Conservation (phyloP, 805 yeast species). For the Blastobotrys terrestris region DNA sequence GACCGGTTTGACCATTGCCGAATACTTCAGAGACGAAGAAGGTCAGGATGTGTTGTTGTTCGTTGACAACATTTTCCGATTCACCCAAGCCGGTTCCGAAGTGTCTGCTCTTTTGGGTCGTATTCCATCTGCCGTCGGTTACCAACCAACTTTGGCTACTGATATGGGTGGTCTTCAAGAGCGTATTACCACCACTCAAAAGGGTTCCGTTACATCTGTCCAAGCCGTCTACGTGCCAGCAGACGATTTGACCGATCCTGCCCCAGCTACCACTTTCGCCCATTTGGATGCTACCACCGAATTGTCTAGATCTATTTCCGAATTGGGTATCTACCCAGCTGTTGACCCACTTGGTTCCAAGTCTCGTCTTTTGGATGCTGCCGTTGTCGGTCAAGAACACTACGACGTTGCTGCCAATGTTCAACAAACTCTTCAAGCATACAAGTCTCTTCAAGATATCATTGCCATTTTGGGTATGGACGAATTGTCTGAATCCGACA, state of each 20-base stretch:
- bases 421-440: slow-evolving; percentile 98
- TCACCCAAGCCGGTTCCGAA: slow-evolving; percentile 99
- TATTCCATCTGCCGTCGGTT: slow-evolving; percentile 99
- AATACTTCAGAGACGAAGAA: slow-evolving; percentile 99
- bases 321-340: slow-evolving; percentile 99
- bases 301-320: slow-evolving; percentile 99
- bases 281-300: slow-evolving; percentile 99
- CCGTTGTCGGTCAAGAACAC: slow-evolving; percentile 99
- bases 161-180: slow-evolving; percentile 99
- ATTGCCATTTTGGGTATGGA: slow-evolving; percentile 99
- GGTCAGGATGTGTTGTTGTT: slow-evolving; percentile 99
- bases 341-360: slow-evolving; percentile 99
- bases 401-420: slow-evolving; percentile 91
- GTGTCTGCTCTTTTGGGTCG: slow-evolving; percentile 99
- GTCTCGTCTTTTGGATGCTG: slow-evolving; percentile 95
- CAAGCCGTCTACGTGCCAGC: slow-evolving; percentile 99
- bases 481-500: slow-evolving; percentile 97
- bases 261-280: slow-evolving; percentile 99
- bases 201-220: slow-evolving; percentile 99
- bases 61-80: slow-evolving; percentile 99
- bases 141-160: slow-evolving; percentile 99
- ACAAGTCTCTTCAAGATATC: slow-evolving; percentile 99
- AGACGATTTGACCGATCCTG: slow-evolving; percentile 99
- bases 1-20: slow-evolving; percentile 99
- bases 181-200: slow-evolving; percentile 98